Base-by-base conservation (phyloP, 352 stramenopile species). In the Globisporangium paroecandrum region DNA sequence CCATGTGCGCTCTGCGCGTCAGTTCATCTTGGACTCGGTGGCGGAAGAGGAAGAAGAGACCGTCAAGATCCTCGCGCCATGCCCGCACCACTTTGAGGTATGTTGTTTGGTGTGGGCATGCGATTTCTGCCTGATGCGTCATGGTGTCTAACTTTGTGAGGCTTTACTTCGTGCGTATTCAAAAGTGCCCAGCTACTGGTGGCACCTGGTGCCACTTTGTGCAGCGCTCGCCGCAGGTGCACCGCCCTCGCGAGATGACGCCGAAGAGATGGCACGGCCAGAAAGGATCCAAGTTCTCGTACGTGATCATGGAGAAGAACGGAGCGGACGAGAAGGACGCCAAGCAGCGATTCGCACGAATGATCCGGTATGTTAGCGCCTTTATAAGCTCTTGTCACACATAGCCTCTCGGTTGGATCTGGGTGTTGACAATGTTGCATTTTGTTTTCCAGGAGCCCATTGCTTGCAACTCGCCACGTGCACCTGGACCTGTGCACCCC, bases 161-260 rank as follows among this genome's bases (percentile, higher is more conserved):
- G 13, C 4, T 1, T 49, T 51, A 8, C 18, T 24, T 51, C 4
- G 29, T 20, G 12, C 43, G 27, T 60, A 22, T 25, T 24, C 4
- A 36, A 57, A 58, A 92, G 81, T 96, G 88, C 51, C 83, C 88
- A 8, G 82, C 81, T 12, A 75, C 69, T 29, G 81, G 85, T 64
- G 85, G 78, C 27, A 93, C 86, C 18, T 96, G 88, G 88, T 96
- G 88, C 46, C 88, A 96, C 63, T 96, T 96, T 66, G 85, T 92
- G 22, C 88, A 96, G 75, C 86, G 88, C 51, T 82, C 87, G 25
- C 88, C 88, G 1, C 74, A 82, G 57, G 85, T 95, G 25, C 77
- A 88, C 49, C 82, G 75, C n/a, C 87, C 87, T 43, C 86, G 85
- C 18, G 84, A 91, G 47, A 77, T 79, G 25, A 93, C 84, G 15